Conservation (phyloP, 192 early-diverging fungal species). For the Backusella liffmaniae region DNA sequence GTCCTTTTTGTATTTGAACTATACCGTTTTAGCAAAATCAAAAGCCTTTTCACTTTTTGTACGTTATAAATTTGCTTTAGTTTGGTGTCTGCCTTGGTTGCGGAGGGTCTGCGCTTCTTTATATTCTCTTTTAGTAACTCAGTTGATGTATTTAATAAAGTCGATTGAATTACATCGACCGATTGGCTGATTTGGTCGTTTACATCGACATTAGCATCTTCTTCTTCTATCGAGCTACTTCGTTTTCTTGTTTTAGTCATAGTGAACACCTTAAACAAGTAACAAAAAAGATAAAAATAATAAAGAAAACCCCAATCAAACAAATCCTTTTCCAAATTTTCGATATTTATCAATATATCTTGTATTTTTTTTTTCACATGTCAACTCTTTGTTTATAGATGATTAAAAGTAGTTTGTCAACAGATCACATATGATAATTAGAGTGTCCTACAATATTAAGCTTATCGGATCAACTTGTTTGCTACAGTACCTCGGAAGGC, state of each 20-base stretch:
- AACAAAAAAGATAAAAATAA: neutral
- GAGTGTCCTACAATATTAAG: no score
- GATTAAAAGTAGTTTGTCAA: no score
- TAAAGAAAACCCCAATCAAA: no score
- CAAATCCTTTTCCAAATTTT: no score
- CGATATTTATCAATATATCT: no score
- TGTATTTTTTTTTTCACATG: no score
- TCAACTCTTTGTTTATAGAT: no score
- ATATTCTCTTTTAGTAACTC: neutral
- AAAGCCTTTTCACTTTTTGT: neutral
- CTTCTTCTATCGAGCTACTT: neutral
- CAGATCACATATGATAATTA: no score
- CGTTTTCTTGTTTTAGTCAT: neutral
- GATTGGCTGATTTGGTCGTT: neutral
- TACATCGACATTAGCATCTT: neutral
- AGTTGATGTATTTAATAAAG: neutral
- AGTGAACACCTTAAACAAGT: neutral
- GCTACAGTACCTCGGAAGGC: no score
- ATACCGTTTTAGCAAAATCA: neutral
- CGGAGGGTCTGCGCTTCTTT: neutral
- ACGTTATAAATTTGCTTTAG: neutral
- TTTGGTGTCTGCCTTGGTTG: neutral
- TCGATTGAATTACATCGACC: neutral
- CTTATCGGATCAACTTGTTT: no score
- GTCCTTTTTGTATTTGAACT: conserved; percentile 4